phyloP scores from a whole-genome alignment of 345 rosid species.

The Theobroma cacao region DNA sequence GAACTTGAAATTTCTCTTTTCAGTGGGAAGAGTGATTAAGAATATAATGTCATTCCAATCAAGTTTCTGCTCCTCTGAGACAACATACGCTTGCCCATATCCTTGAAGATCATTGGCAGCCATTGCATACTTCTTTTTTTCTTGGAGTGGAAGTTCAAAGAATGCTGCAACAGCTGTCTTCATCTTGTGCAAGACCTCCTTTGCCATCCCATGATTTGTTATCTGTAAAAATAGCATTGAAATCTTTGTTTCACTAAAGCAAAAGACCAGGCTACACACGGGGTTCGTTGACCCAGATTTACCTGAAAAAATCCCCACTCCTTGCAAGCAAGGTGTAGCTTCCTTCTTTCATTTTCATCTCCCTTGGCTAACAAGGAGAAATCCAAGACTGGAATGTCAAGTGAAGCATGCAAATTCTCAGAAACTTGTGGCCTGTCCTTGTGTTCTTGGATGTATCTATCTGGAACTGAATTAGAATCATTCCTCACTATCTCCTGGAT shows the following conservation, averaged over 20 bases:
- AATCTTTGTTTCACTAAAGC: not conserved
- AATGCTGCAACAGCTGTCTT: not conserved
- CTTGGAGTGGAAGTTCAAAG: conserved; percentile 24
- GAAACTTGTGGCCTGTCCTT: not conserved
- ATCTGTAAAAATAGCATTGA: not conserved
- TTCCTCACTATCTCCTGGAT: not conserved
- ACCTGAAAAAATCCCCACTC: conserved; percentile 36
- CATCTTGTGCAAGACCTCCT: not conserved
- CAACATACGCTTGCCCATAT: not conserved
- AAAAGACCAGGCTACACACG: not conserved
- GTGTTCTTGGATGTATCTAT: not conserved
- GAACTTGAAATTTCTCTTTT: not conserved
- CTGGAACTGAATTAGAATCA: not conserved
- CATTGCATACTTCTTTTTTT: conserved; percentile 27
- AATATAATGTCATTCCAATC: not conserved
- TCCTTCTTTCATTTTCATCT: conserved; percentile 15
- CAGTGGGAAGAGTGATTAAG: not conserved
- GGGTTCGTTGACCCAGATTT: too few relatives aligned
- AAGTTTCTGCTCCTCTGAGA: not conserved
- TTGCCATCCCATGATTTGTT: not conserved
- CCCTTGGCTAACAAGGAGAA: conserved; percentile 15
- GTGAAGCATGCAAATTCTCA: not conserved
- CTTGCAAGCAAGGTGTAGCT: conserved; percentile 28
- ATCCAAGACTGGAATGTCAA: not conserved
- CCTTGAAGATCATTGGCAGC: not conserved